Conservation (phyloP, 2,329 filamentous ascomycete species). For the Fonsecaea monophora region DNA sequence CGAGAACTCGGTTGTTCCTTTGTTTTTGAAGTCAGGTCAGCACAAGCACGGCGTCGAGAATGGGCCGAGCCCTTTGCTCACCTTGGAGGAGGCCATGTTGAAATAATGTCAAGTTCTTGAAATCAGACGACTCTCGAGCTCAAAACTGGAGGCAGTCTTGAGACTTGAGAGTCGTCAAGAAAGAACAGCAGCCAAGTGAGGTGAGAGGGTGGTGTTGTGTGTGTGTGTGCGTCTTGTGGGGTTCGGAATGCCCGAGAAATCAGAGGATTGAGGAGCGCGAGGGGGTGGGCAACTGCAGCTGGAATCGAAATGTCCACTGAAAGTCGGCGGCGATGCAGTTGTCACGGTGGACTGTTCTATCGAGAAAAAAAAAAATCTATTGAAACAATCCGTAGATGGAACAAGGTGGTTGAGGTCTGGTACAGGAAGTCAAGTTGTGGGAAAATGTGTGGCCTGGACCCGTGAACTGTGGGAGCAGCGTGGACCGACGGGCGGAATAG, state of each 20-base stretch:
- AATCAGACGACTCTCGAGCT: constrained; percentile 38
- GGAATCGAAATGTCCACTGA: constrained; percentile 7
- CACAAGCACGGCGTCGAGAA: constrained; percentile 30
- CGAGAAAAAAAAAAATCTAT: neutral
- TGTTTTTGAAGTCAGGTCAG: constrained; percentile 36
- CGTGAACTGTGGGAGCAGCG: constrained; percentile 12
- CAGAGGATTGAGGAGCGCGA: constrained; percentile 19
- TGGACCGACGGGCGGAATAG: constrained; percentile 19
- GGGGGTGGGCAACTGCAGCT: constrained; percentile 20
- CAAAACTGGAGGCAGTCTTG: constrained; percentile 35
- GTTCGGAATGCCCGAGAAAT: constrained; percentile 26
- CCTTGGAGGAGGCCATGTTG: constrained; percentile 37
- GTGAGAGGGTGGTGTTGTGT: constrained; percentile 18
- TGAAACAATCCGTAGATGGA: constrained; percentile 2
- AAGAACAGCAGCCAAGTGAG: constrained; percentile 26
- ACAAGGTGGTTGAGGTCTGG: constrained; percentile 5
- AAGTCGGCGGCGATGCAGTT: constrained; percentile 1
- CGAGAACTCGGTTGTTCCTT: constrained; percentile 40
- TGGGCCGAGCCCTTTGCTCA: constrained; percentile 26
- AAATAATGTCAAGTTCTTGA: constrained; percentile 2
- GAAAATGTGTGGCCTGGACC: constrained; percentile 11
- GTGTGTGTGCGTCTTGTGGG: constrained; percentile 23
- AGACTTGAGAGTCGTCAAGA: constrained; percentile 39
- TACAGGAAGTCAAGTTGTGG: constrained; percentile 16
- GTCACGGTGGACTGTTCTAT: constrained; percentile 13